Evolutionary conservation across 2,329 filamentous ascomycete genomes (phyloP), one percentile per base, ranked within the genome.

Genomic region (Ophiostoma ulmi): DNA sequence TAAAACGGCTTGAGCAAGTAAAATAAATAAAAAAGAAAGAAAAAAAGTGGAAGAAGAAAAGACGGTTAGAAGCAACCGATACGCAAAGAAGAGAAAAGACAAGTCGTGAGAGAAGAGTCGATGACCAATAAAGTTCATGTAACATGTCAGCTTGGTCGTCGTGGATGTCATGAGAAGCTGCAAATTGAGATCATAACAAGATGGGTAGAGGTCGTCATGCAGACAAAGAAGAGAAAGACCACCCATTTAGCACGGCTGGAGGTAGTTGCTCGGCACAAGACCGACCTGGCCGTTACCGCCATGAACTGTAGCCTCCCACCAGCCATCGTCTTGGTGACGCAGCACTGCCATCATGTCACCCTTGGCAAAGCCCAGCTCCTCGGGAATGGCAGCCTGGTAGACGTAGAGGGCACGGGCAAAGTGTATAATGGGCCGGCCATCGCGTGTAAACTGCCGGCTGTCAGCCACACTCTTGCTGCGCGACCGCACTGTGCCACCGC

Each of bases 301-400:
- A 65, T 94, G 91, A 58, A 97, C 88, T 79, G 97, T 94, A 14
- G 96, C 96, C 82, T 99, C 95, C 95, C 96, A 99, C 95, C 95
- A 99, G 26, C 95, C 95, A 78, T 99, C 95, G 78, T 99, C 95
- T 80, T 99, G 95, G 76, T 97, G 88, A 72, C 94, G 87, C 66
- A 97, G 83, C 17, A 99, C 89, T 1, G 94, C 93, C 17, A 99
- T 84, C 72, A 94, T 88, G 77, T 99, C 96, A 67, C 94, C 94
- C 82, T 99, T 99, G 66, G 85, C 85, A 79, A 99, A 99, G 17
- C 91, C 91, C 26, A 99, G 83, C 80, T 99, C 96, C 78, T 98
- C 95, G 0, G 94, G 93, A 72, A 99, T 99, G 31, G 93, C 94
- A 2, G 95, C 93, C 77, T 91, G 89, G 79, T 99, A 99, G 83